These are phyloP conservation scores for Curvularia eragrostidis DNA, from an alignment of 2,329 filamentous ascomycete genomes.

Conservation along the genomic window DNA sequence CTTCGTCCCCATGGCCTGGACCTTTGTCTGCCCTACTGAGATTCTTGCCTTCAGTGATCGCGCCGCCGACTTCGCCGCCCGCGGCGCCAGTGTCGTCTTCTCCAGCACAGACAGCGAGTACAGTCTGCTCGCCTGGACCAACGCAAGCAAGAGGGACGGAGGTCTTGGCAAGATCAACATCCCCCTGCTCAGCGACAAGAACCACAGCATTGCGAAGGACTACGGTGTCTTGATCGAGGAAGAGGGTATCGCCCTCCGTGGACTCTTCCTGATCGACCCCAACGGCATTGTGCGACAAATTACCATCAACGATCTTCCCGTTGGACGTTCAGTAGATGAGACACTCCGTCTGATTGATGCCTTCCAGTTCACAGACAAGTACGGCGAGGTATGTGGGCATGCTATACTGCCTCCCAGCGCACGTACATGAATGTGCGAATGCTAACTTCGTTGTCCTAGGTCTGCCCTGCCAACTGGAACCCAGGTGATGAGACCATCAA, in stretches of 20 bases:
- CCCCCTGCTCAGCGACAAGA: slow-evolving; percentile 68
- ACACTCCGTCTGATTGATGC: slow-evolving; percentile 64
- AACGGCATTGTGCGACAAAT: slow-evolving; percentile 66
- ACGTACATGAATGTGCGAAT: not conserved
- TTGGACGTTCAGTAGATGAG: slow-evolving; percentile 70
- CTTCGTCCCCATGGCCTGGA: slow-evolving; percentile 73
- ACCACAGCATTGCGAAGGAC: slow-evolving; percentile 64
- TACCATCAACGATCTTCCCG: slow-evolving; percentile 70
- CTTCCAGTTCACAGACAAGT: slow-evolving; percentile 55
- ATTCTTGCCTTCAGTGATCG: slow-evolving; percentile 70
- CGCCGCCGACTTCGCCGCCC: slow-evolving; percentile 64
- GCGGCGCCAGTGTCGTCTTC: slow-evolving; percentile 67
- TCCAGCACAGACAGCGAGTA: slow-evolving; percentile 69
- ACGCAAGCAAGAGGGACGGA: slow-evolving; percentile 65
- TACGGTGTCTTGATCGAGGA: slow-evolving; percentile 71
- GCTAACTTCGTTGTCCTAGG: slow-evolving; percentile 22
- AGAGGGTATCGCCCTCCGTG: slow-evolving; percentile 67
- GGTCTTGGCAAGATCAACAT: slow-evolving; percentile 68
- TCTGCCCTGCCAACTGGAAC: slow-evolving; percentile 54
- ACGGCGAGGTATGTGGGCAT: slow-evolving; percentile 44
- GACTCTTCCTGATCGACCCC: slow-evolving; percentile 71
- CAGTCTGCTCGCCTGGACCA: slow-evolving; percentile 64
- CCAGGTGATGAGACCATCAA: slow-evolving; percentile 51
- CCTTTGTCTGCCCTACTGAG: slow-evolving; percentile 71
- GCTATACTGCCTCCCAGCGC: not conserved